Evolutionary conservation across 768 basidiomycete species (phyloP), one percentile per base, ranked within the genome.

Genomic region (Boletus reticulatus): DNA sequence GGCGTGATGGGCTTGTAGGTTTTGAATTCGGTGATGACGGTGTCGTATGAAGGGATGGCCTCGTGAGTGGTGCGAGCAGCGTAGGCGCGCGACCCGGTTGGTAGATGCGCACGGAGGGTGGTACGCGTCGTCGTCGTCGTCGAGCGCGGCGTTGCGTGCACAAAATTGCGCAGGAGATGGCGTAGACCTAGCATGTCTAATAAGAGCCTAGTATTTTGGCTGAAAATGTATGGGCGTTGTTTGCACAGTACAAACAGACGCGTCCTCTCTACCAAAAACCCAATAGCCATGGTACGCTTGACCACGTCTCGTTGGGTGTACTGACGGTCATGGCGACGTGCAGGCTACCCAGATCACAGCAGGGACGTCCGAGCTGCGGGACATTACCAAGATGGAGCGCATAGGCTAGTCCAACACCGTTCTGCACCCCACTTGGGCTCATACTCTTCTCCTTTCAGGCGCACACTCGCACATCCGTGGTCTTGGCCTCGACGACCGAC

Each of bases 401-500:
- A 94, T 94, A 72, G 91, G 90, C 88, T 50, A 39, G 76, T 50
- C 29, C 8, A 19, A n/a, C 20, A 13, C 20, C 19, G 11, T 16
- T 0, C 5, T 16, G 24, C 17, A 37, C 16, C 43, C 14, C 16
- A 8, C 8, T 11, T 22, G 27, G 8, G 5, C 53, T 59, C 31
- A 62, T 57, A 50, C 19, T 32, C 16, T n/a, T n/a, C 9, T 41
- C 19, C 46, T 42, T 45, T 7, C 65, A 93, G 91, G 91, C 68
- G 89, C 88, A 38, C 91, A 94, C 70, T 94, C 96, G 17, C 96
- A 99, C 74, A 94, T 99, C 65, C 93, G 86, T 52, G 97, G 97
- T 4, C 80, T 98, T 32, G 97, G 97, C 0, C 84, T 98, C 43
- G 95, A 98, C 62, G 91, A 93, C 60, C 77, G 88, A 60, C 81